These are phyloP conservation scores for Stemphylium beticola DNA, from an alignment of 2,329 filamentous ascomycete species.

Conservation along the genomic window DNA sequence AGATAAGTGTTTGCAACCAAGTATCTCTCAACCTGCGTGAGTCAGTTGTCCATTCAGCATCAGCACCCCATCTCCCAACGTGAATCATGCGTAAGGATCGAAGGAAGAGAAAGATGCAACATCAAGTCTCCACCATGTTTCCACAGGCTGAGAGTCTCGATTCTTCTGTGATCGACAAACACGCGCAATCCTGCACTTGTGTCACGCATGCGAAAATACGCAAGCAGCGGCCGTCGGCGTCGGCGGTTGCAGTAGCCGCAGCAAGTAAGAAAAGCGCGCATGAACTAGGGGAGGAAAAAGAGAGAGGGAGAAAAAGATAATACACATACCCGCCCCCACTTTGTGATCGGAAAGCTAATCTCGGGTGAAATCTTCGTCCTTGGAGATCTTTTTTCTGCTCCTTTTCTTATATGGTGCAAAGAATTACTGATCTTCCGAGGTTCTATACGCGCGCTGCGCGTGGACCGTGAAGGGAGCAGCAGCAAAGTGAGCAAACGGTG, in stretches of 20 bases:
- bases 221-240: neutral
- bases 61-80: too few relatives aligned
- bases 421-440: neutral
- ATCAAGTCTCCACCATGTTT: too few relatives aligned
- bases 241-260: neutral
- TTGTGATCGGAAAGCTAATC: neutral
- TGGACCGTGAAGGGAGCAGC: neutral
- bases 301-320: neutral
- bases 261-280: neutral
- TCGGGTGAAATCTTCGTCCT: neutral
- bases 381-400: neutral
- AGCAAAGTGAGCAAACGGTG: constrained; percentile 16
- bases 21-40: neutral
- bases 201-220: neutral
- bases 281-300: too few relatives aligned
- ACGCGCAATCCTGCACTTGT: neutral
- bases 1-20: too few relatives aligned
- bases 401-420: neutral
- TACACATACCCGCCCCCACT: neutral
- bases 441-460: constrained; percentile 7
- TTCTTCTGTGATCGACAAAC: neutral
- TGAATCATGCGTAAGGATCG: neutral
- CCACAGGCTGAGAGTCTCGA: neutral
- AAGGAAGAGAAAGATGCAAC: too few relatives aligned
- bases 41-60: neutral